Evolutionary conservation across 305 asterid genomes (phyloP).

Genomic region (Fraxinus platypoda): DNA sequence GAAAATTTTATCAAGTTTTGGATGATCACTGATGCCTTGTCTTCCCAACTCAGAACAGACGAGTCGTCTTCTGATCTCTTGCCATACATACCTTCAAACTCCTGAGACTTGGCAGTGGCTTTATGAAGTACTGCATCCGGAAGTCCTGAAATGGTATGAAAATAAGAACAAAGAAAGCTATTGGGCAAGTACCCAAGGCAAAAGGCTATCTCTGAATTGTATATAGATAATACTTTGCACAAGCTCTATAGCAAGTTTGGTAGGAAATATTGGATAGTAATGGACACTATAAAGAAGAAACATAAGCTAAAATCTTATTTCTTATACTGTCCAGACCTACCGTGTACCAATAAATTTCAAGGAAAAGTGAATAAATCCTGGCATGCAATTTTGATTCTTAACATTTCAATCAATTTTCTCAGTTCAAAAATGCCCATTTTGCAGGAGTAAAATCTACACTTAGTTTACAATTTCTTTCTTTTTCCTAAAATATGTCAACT

Average conservation of each 20-base stretch:
- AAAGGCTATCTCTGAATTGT: not conserved
- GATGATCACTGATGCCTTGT: conserved; percentile 35
- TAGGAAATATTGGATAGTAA: not conserved
- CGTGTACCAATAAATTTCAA: not conserved
- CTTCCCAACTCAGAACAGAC: conserved; percentile 40
- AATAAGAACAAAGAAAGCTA: conserved; percentile 8
- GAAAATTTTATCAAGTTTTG: conserved; percentile 38
- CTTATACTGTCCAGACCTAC: not conserved
- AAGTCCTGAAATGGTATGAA: conserved; percentile 56
- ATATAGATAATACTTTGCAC: not conserved
- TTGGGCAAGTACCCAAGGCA: not conserved
- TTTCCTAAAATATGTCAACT: conserved; percentile 14
- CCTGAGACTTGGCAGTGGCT: conserved; percentile 73
- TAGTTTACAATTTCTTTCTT: not conserved
- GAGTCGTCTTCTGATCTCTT: conserved; percentile 24
- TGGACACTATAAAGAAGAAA: not conserved
- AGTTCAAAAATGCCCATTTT: not conserved
- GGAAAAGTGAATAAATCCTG: not conserved
- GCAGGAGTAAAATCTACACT: not conserved
- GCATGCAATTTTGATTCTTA: not conserved
- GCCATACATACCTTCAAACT: conserved; percentile 70
- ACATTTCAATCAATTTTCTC: not conserved
- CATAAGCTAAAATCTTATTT: not conserved
- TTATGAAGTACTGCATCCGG: conserved; percentile 72
- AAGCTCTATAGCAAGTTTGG: not conserved